Conservation (phyloP, 345 rosid species). For the Lepidium africanum region DNA sequence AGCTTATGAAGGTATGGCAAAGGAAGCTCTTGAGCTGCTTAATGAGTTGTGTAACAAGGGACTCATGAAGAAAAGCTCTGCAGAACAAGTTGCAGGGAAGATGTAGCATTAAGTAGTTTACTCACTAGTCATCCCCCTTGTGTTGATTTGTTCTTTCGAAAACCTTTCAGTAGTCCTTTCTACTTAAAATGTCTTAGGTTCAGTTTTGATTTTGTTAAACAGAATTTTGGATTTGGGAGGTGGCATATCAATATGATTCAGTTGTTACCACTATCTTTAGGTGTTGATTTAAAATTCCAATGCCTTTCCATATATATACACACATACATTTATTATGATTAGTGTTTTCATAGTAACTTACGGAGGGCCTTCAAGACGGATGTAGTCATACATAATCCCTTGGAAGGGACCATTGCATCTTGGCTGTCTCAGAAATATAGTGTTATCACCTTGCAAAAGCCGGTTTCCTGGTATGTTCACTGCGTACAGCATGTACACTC, state of each 20-base stretch:
- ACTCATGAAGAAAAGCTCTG: conserved; percentile 60
- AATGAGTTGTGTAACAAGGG: conserved; percentile 62
- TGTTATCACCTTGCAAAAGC: conserved; percentile 65
- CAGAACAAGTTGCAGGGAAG: conserved; percentile 54
- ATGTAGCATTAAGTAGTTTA: conserved; percentile 34
- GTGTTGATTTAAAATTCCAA: not conserved
- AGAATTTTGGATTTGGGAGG: not conserved
- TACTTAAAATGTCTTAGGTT: not conserved
- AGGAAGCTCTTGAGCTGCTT: conserved; percentile 66
- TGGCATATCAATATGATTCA: conserved; percentile 5
- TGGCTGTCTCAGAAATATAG: conserved; percentile 68
- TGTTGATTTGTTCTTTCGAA: not conserved
- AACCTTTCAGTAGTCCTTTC: not conserved
- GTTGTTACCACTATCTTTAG: not conserved
- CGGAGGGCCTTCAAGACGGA: conserved; percentile 63
- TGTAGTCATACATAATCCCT: conserved; percentile 83
- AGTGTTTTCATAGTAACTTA: not conserved
- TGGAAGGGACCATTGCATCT: conserved; percentile 50
- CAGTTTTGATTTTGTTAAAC: not conserved
- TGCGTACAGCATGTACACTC: conserved; percentile 56
- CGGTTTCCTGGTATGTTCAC: conserved; percentile 47
- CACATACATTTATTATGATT: not conserved
- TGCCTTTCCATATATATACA: not conserved
- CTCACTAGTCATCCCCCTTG: not conserved
- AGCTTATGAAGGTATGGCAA: conserved; percentile 70